Base-by-base conservation (phyloP, 495 filamentous ascomycete genomes). In the Astrothelium macrocarpum region DNA sequence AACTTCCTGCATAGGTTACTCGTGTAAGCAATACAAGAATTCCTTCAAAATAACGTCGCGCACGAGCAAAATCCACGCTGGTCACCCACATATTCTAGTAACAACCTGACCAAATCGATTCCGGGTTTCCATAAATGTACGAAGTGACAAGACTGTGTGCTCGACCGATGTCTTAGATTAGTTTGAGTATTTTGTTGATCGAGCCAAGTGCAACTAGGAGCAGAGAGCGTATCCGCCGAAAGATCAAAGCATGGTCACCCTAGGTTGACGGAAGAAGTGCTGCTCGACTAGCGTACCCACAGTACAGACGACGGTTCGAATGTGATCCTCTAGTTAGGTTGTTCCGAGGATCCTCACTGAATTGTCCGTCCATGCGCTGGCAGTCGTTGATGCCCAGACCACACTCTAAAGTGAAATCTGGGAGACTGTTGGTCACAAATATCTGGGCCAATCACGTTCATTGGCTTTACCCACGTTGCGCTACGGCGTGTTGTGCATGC, bases 1-100 rank as follows among this genome's bases (percentile, higher is more conserved):
- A 97, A 98, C 84, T 98, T 97, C 94, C 94, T 98, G 59, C 36
- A 39, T 53, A 67, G 67, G 34, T 60, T 12, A 34, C 9, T 28
- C 3, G 56, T 31, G 20, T 56, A 56, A 56, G 49, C 25, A 29
- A 29, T 1, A 25, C 23, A 20, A 39, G n/a, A 2, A 28, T 56
- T 29, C 23, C 25, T 20, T 18, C 10, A 49, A 5, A 56, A 56
- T 29, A 29, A 29, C 7, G 49, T 11, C 5, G 16, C 49, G 25
- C 1, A 25, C 9, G 9, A 28, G 25, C 16, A 29, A 26, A 56
- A 20, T 29, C 23, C 25, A 25, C 25, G 20, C 29, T 25, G 0
- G 10, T 29, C 49, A 56, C 49, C 25, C 16, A 56, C 49, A 56
- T 56, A 28, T 28, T 56, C 5, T 29, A 28, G 12, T 20, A 14